Base-by-base conservation (phyloP, 495 filamentous ascomycete genomes). In the Chaetomidium leptoderma region DNA sequence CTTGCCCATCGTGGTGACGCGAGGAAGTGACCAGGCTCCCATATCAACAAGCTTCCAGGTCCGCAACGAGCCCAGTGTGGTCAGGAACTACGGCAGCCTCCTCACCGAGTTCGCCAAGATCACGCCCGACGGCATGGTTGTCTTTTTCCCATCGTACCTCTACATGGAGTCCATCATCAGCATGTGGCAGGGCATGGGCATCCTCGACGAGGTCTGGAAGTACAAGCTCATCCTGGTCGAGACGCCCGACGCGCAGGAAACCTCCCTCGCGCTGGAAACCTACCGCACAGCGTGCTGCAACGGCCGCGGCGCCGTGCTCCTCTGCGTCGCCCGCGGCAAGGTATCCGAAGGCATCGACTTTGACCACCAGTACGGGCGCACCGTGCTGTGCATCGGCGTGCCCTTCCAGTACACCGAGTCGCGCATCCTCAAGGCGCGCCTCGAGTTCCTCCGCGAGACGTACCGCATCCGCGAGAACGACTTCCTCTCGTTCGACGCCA, bases 371-470 rank as follows among this genome's bases (percentile, higher is more conserved):
- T 99, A 97, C 71, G 95, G 95, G 16, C 89, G 95, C 57, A 93
- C 92, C 1, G 95, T 99, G 76, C 68, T 99, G 11, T 96, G 91
- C 72, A 96, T 99, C 57, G 93, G 95, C 62, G 92, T 97, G 4
- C 95, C 95, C 0, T 99, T 97, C 77, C 95, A 99, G 71, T 99
- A 99, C 75, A 99, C 95, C 13, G 92, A 97, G 68, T 97, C 92
- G 2, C 85, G 93, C 30, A 97, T 99, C 58, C 79, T 99, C 32
- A 97, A 97, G 74, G 95, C 95, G 2, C 84, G 95, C 7, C 84
- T 99, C 19, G 90, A 97, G 69, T 99, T 99, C 70, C 76, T 99
- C 10, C 83, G 95, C 40, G 95, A 99, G 70, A 97, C 88, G 16
- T 99, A 97, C 75, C 88, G 91, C 43, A 99, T 99, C 70, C 83